Conservation (phyloP, 306 rosid genomes). For the Lablab purpureus region DNA sequence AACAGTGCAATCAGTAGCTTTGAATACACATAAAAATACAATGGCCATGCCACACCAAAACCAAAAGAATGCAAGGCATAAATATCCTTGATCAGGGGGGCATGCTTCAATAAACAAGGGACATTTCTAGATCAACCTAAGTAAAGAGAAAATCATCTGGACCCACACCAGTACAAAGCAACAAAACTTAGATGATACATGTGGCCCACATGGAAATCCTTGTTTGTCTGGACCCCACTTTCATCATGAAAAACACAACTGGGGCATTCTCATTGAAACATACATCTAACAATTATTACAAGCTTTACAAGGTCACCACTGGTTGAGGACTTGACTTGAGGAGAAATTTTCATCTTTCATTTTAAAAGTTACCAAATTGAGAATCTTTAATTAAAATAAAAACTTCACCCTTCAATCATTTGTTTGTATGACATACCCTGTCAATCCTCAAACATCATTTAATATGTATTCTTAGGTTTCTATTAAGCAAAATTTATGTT, state of each 20-base stretch:
- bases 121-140: conserved; percentile 29
- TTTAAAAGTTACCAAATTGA: neutral
- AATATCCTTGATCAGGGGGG: conserved; percentile 17
- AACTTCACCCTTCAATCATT: neutral
- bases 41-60: conserved; percentile 33
- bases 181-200: conserved; percentile 17
- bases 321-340: neutral
- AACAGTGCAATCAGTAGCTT: conserved; percentile 31
- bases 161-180: conserved; percentile 47
- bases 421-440: neutral
- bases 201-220: conserved; percentile 46
- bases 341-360: conserved; percentile 1
- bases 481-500: neutral
- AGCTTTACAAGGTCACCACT: conserved; percentile 41
- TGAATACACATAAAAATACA: conserved; percentile 5
- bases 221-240: conserved; percentile 32
- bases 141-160: conserved; percentile 39
- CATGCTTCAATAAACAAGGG: conserved; percentile 43
- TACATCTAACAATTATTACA: conserved; percentile 42
- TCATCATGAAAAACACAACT: conserved; percentile 28
- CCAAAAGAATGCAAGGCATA: conserved; percentile 37
- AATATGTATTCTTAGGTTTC: neutral
- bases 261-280: conserved; percentile 13
- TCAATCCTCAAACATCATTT: neutral
- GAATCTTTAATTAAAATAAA: neutral